Evolutionary conservation across 1,284 basidiomycete species (phyloP), one percentile per base, ranked within the genome.

Genomic region (Grifola frondosa): DNA sequence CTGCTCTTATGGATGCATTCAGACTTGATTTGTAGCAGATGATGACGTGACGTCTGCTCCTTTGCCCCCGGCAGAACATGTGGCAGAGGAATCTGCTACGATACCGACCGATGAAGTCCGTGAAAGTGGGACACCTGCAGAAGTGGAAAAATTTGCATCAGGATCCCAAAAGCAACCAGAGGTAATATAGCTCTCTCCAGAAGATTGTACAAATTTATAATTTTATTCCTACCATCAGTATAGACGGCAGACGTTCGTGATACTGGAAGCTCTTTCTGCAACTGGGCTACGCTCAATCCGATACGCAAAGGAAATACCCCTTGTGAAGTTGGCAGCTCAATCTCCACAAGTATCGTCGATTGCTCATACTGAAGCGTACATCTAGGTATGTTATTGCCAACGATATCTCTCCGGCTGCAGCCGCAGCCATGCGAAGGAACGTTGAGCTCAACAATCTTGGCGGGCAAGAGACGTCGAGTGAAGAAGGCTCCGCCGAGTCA

Each of bases 301-400:
- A 23, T 99, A 99, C 63, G 96, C 96, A 0, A 95, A 97, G 58
- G 96, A 99, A 68, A 95, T 99, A 9, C 94, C 96, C 1, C 76
- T 89, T 28, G 80, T 95, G 49, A 90, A 84, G 89, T 95, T 21
- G 30, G 47, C 23, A 36, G 3, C 7, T 11, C 15, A n/a, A 7
- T 26, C 6, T 35, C 41, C 4, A 41, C 29, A 5, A 20, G 20
- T 16, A 6, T 19, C 12, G 16, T 30, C 11, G 10, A 29, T 10
- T 10, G 12, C 20, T 25, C 3, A 9, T 3, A 16, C 36, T 40
- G 15, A 34, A 37, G 35, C 34, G 16, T 16, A 24, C 19, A 19
- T 50, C 31, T 60, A 93, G 92, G 64, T 80, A 88, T 64, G 84
- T 99, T 23, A 82, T 97, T 53, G 96, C 97, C 9, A 99, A 99